Percentiles rank a stretch among this genome's conserved stretches.
phyloP scores from a whole-genome alignment of 1,284 basidiomycete genomes.

The Gomphus sp. region DNA sequence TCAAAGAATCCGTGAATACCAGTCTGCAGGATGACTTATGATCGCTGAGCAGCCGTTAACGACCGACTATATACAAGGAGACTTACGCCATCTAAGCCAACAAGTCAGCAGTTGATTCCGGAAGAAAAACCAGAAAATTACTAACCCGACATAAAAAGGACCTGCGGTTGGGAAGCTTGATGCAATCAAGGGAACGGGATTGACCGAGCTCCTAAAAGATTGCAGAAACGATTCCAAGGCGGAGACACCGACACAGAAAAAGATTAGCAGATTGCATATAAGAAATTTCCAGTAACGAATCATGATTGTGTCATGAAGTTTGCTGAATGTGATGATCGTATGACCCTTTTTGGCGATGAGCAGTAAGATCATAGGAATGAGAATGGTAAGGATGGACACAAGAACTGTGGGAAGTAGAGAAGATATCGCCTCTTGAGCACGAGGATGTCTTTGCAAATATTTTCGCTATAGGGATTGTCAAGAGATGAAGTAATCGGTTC shows the following conservation, averaged over 20 bases:
- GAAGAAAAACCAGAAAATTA: conserved; percentile 28
- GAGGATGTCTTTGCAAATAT: conserved; percentile 56
- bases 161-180: conserved; percentile 74
- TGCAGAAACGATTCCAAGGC: conserved; percentile 67
- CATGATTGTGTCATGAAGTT: conserved; percentile 81
- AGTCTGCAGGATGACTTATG: conserved; percentile 64
- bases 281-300: conserved; percentile 86
- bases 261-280: conserved; percentile 73
- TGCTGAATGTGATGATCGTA: conserved; percentile 75
- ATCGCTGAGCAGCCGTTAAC: conserved; percentile 14
- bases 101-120: neutral
- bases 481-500: neutral
- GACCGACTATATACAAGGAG: neutral
- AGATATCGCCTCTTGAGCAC: conserved; percentile 64
- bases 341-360: conserved; percentile 85
- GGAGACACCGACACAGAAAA: conserved; percentile 82
- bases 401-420: conserved; percentile 77
- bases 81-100: conserved; percentile 44
- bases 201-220: conserved; percentile 37
- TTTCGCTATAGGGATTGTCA: conserved; percentile 28
- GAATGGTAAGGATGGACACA: conserved; percentile 66
- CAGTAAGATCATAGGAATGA: conserved; percentile 71
- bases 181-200: conserved; percentile 45
- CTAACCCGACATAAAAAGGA: conserved; percentile 71
- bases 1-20: conserved; percentile 70